These are phyloP conservation scores for Cystobasidiaceae sp. DNA, from an alignment of 1,284 basidiomycete genomes.

Conservation along the genomic window DNA sequence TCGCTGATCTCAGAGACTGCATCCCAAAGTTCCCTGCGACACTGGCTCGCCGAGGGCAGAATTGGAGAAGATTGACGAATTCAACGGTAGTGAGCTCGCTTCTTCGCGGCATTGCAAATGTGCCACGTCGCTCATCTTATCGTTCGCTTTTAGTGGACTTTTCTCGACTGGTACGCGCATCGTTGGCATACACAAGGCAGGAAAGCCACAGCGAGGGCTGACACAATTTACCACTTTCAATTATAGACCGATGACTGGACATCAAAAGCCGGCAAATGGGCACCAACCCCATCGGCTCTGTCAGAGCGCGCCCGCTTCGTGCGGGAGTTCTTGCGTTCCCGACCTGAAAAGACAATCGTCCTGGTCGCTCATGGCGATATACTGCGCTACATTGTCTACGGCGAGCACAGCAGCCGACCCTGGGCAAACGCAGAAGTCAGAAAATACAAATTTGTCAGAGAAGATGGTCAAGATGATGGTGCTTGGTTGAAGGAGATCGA, in stretches of 20 bases:
- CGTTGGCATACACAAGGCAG: background rate
- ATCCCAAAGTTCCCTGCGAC: conserved; percentile 44
- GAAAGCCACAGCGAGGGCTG: background rate
- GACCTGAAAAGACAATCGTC: conserved; percentile 47
- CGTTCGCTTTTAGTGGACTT: conserved; percentile 9
- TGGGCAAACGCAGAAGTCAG: conserved; percentile 47
- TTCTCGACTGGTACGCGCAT: conserved; percentile 4
- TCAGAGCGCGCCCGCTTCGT: conserved; percentile 41
- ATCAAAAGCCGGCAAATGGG: conserved; percentile 46
- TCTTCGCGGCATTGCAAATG: conserved; percentile 3
- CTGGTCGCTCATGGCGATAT: conserved; percentile 49
- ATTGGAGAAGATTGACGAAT: conserved; percentile 41
- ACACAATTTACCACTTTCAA: background rate
- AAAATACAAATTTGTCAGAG: conserved; percentile 43
- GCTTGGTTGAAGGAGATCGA: conserved; percentile 40
- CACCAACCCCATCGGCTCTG: conserved; percentile 36
- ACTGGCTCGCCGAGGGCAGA: conserved; percentile 42
- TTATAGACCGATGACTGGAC: conserved; percentile 43
- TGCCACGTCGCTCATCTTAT: background rate
- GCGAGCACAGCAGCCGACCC: conserved; percentile 40
- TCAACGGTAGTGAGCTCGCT: conserved; percentile 36
- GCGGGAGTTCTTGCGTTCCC: conserved; percentile 44
- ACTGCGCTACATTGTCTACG: conserved; percentile 45
- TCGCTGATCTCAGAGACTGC: background rate
- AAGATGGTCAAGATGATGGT: conserved; percentile 42